Conservation (phyloP, 148 eudicot genomes). For the Heliamphora exappendiculata region DNA sequence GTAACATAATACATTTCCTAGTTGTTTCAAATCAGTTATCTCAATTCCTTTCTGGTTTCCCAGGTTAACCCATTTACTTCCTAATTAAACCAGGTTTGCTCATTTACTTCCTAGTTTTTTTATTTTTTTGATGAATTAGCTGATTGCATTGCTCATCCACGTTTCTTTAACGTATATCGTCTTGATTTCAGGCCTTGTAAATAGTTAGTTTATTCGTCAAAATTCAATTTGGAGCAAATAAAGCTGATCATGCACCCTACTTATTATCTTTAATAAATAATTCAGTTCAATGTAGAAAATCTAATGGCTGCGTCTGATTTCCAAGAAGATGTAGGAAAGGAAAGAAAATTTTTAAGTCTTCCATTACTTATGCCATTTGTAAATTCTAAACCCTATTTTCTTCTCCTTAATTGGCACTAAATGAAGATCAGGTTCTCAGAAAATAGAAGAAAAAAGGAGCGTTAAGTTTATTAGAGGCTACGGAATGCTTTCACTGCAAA, state of each 20-base stretch:
- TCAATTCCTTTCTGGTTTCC: background rate
- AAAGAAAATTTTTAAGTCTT: background rate
- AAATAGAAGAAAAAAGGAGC: no score
- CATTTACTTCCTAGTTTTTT: no score
- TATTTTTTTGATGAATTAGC: background rate
- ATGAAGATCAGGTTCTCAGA: background rate
- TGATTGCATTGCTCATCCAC: background rate
- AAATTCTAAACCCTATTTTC: background rate
- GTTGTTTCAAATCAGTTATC: background rate
- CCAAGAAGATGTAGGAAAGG: background rate
- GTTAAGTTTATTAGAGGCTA: background rate
- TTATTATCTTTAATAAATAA: no score
- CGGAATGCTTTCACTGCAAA: background rate
- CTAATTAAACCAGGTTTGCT: no score
- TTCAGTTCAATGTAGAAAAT: background rate
- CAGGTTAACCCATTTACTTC: background rate
- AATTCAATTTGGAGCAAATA: background rate
- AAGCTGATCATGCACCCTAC: background rate
- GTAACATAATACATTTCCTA: background rate
- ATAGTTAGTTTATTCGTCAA: background rate
- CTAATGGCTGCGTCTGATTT: background rate
- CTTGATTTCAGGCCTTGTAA: background rate
- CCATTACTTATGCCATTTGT: background rate
- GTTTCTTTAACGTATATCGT: background rate
- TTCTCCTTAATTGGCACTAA: background rate